Evolutionary conservation across 768 basidiomycete genomes (phyloP).

Genomic region (Tylopilus vinaceipallidus): DNA sequence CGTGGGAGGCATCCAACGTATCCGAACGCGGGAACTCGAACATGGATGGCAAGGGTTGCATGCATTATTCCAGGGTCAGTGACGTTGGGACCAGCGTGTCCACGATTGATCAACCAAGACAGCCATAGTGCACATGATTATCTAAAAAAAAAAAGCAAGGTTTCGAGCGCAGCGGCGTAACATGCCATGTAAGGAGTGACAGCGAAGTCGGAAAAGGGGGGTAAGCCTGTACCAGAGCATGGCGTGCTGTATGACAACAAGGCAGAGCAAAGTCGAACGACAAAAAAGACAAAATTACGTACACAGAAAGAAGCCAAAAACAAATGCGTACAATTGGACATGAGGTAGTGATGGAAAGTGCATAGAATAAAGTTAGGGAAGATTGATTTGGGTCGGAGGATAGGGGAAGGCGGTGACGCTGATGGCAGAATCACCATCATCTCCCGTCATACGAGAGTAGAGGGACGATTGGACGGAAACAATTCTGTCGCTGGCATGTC

Average conservation of each 20-base stretch:
- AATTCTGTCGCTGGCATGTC: constrained; percentile 48
- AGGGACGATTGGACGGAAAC: constrained; percentile 58
- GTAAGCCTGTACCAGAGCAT: constrained; percentile 17
- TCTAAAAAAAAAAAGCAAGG: neutral
- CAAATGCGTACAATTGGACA: constrained; percentile 10
- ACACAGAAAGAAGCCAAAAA: constrained; percentile 14
- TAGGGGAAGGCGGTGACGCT: constrained; percentile 31
- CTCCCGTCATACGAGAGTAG: constrained; percentile 28
- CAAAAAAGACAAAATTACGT: constrained; percentile 14
- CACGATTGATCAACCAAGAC: constrained; percentile 1
- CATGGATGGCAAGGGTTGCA: no score
- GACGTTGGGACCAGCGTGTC: no score
- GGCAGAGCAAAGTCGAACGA: constrained; percentile 5
- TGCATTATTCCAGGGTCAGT: no score
- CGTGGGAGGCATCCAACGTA: no score
- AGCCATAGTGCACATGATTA: constrained; percentile 9
- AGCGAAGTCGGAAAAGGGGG: neutral
- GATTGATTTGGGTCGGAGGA: constrained; percentile 22
- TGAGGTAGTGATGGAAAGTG: neutral
- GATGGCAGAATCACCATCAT: constrained; percentile 26
- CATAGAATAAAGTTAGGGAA: constrained; percentile 5
- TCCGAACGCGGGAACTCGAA: no score
- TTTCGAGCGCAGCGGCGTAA: constrained; percentile 1
- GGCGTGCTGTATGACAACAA: constrained; percentile 6
- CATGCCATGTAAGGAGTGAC: constrained; percentile 17